Base-by-base conservation (phyloP, 2,329 filamentous ascomycete species). In the Talaromyces marneffei region DNA sequence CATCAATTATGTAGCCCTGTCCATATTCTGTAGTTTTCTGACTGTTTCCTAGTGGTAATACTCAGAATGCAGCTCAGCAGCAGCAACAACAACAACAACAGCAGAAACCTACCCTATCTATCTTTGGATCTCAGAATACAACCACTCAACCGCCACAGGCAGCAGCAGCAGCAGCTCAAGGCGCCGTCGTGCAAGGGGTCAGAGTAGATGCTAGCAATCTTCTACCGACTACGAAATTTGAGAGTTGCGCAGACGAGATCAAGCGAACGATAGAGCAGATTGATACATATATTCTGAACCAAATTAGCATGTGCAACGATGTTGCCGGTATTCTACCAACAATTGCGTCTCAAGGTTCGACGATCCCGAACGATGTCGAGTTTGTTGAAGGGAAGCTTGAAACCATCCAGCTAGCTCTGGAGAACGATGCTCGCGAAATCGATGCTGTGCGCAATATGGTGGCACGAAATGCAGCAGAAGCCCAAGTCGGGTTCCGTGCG, bases 151-250 rank as follows among this genome's bases (percentile, higher is more conserved):
- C 68, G 61, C 67, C 70, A 23, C 66, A 72, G 23, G 72, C 72
- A 63, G 71, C 72, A 63, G 74, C 72, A 63, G 74, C 68, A 65
- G 69, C 72, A 8, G 65, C 70, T 27, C 64, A 66, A 8, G 67
- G 66, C 3, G 73, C 70, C 2, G 73, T 78, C 14, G 82, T 87
- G 16, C 86, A 88, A 0, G 90, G 89, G 18, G 88, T 91, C 18
- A 87, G 89, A 69, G 89, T 96, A 68, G 90, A 94, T 74, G 77
- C 90, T 57, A 85, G 85, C 67, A 90, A 90, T 71, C 80, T 97
- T 63, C 86, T 91, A 57, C 88, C 89, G 16, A 96, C 92, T 0
- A 96, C 92, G 3, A 90, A 94, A 64, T 97, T 94, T 79, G 91
- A 92, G 71, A 93, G 96, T 74, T 87, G 96, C 29, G 86, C 90